A percentile compares a stretch with the other conserved stretches of the same genome.
Evolutionary conservation across 495 filamentous ascomycete species (phyloP).

Genomic region (Aspergillus mulundensis): DNA sequence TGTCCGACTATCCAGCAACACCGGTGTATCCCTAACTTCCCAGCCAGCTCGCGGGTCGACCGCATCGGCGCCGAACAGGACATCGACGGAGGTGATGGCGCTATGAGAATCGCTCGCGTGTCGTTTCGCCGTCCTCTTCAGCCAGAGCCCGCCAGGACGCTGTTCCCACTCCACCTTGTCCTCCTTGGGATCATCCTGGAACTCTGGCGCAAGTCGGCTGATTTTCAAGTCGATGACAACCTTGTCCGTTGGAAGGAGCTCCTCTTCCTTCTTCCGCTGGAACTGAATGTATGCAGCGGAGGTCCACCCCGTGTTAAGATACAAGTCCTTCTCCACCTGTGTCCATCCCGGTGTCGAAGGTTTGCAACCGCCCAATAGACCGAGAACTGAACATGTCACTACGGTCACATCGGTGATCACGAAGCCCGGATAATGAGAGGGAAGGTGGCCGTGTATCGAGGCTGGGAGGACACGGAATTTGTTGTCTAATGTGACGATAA

Average conservation of each 20-base stretch:
- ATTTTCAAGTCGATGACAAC: constrained; percentile 81
- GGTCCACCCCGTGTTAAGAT: constrained; percentile 67
- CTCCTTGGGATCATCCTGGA: constrained; percentile 50
- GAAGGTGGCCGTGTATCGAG: constrained; percentile 75
- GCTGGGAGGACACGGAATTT: constrained; percentile 78
- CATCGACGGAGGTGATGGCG: constrained; percentile 79
- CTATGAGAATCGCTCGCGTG: constrained; percentile 74
- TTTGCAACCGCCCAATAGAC: constrained; percentile 73
- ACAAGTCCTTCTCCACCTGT: constrained; percentile 88
- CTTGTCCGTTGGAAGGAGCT: constrained; percentile 67
- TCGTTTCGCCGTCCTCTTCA: constrained; percentile 71
- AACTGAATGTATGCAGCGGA: constrained; percentile 81
- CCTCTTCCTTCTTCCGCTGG: constrained; percentile 83
- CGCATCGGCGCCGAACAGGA: constrained; percentile 90
- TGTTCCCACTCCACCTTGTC: constrained; percentile 74
- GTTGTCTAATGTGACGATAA: constrained; percentile 75
- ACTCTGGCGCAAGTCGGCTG: constrained; percentile 67
- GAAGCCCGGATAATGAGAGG: constrained; percentile 72
- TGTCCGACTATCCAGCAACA: constrained; percentile 60
- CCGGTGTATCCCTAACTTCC: constrained; percentile 65
- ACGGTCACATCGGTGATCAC: constrained; percentile 91
- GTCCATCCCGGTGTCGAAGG: constrained; percentile 75
- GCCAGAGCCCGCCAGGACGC: constrained; percentile 76
- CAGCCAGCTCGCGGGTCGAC: constrained; percentile 83
- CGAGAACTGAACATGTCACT: constrained; percentile 67